phyloP scores from a whole-genome alignment of 2,329 filamentous ascomycete species.

The Colletotrichum sp. region DNA sequence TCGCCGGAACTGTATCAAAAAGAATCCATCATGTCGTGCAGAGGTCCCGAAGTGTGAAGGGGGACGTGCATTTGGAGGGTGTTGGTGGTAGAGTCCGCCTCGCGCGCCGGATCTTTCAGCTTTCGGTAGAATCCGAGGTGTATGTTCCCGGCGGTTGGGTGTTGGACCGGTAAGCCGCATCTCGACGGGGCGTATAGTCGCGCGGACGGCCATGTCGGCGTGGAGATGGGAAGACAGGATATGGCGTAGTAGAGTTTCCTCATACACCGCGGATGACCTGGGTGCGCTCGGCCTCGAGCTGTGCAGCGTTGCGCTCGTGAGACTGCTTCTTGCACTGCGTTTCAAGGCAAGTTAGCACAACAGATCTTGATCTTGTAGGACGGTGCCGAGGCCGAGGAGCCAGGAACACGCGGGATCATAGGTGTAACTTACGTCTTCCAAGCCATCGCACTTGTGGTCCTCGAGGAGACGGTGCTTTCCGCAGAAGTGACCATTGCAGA shows the following conservation, averaged over 20 bases:
- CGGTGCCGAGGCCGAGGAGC: constrained; percentile 43
- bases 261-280: constrained; percentile 92
- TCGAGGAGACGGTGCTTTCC: constrained; percentile 93
- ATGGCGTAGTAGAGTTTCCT: constrained; percentile 10
- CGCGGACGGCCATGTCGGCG: background rate
- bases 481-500: constrained; percentile 94
- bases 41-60: constrained; percentile 1
- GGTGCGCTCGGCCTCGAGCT: constrained; percentile 90
- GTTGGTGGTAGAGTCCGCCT: background rate
- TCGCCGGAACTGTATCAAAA: constrained; percentile 4
- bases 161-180: background rate
- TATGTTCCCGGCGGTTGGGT: background rate
- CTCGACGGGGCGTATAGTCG: background rate
- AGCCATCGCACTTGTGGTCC: constrained; percentile 88
- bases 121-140: background rate
- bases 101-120: background rate
- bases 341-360: constrained; percentile 34
- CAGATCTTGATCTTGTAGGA: constrained; percentile 36
- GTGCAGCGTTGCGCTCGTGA: constrained; percentile 90
- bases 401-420: constrained; percentile 28
- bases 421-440: constrained; percentile 76
- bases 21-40: background rate
- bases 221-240: background rate
- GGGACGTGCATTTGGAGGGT: background rate
- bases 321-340: constrained; percentile 91